Percentiles rank a stretch among this genome's conserved stretches.
Evolutionary conservation across 179 eudicot species (phyloP).

Genomic region (Drosera spatulata): DNA sequence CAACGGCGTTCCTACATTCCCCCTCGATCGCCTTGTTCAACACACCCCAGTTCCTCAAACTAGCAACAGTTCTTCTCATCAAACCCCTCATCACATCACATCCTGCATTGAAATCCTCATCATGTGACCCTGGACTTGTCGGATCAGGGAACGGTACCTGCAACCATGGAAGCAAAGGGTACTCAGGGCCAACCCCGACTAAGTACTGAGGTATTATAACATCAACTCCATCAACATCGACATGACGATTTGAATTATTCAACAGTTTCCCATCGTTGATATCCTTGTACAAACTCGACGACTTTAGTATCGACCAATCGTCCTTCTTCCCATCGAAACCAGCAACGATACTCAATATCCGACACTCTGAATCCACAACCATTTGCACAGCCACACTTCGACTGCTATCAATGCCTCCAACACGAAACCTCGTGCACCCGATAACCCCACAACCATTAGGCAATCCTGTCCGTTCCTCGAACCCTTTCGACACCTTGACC

Average conservation of each 20-base stretch:
- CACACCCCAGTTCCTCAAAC: constrained; percentile 83
- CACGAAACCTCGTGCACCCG: constrained; percentile 37
- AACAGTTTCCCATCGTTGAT: constrained; percentile 33
- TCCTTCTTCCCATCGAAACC: constrained; percentile 44
- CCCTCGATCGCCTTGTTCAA: constrained; percentile 48
- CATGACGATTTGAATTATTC: constrained; percentile 21
- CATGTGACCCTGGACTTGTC: constrained; percentile 22
- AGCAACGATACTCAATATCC: constrained; percentile 63
- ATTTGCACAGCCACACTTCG: constrained; percentile 56
- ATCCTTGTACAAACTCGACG: constrained; percentile 53
- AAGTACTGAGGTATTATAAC: constrained; percentile 63
- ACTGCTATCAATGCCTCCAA: constrained; percentile 48
- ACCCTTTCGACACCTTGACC: constrained; percentile 19
- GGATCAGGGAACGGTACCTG: constrained; percentile 44
- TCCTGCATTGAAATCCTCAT: constrained; percentile 35
- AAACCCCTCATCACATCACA: constrained; percentile 23
- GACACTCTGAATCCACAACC: constrained; percentile 61
- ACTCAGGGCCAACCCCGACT: constrained; percentile 49
- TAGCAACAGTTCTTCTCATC: constrained; percentile 32
- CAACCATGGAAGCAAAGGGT: constrained; percentile 77
- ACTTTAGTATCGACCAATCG: constrained; percentile 33
- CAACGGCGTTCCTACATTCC: constrained; percentile 52
- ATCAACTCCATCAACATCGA: constrained; percentile 41
- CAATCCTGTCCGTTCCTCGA: constrained; percentile 38
- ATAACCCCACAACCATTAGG: constrained; percentile 80